Percentiles rank a stretch among this genome's conserved stretches.
These are phyloP conservation scores for Magnaporthiopsis rhizophila DNA, from an alignment of 2,329 filamentous ascomycete genomes.

Conservation along the genomic window DNA sequence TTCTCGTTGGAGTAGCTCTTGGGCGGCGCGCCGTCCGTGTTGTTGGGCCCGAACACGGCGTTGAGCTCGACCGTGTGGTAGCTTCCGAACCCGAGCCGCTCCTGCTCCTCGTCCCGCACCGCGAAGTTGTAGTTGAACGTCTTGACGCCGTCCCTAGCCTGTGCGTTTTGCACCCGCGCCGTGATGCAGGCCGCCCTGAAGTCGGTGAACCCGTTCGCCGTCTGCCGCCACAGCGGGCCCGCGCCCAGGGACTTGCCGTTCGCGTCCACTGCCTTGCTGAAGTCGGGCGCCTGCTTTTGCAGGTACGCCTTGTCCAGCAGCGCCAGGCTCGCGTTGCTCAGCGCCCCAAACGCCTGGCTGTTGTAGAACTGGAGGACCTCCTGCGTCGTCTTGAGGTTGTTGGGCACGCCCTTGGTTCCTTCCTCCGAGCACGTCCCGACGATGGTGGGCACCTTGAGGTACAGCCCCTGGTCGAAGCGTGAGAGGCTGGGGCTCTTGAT, in stretches of 20 bases:
- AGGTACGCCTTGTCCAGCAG: slow-evolving; percentile 27
- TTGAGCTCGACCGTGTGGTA: slow-evolving; percentile 59
- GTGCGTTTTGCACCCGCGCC: slow-evolving; percentile 20
- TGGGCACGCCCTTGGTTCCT: slow-evolving; percentile 27
- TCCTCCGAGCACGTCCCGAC: slow-evolving; percentile 29
- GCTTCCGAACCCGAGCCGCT: slow-evolving; percentile 50
- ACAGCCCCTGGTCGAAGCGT: slow-evolving; percentile 37
- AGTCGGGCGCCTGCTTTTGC: slow-evolving; percentile 25
- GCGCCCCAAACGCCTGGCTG: slow-evolving; percentile 23
- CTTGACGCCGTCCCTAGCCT: slow-evolving; percentile 22
- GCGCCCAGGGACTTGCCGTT: slow-evolving; percentile 4
- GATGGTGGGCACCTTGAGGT: slow-evolving; percentile 27
- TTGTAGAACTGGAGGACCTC: slow-evolving; percentile 26
- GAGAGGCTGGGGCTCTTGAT: slow-evolving; percentile 10
- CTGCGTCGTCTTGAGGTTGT: slow-evolving; percentile 22
- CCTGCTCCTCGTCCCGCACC: slow-evolving; percentile 49
- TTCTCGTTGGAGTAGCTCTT: slow-evolving; percentile 50
- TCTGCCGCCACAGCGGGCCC: slow-evolving; percentile 30
- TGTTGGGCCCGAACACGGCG: slow-evolving; percentile 59
- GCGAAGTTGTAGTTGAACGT: slow-evolving; percentile 66
- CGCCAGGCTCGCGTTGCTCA: slow-evolving; percentile 23
- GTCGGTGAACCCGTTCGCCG: slow-evolving; percentile 47
- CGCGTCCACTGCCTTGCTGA: slow-evolving; percentile 10
- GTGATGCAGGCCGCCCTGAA: slow-evolving; percentile 54
- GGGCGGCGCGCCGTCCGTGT: slow-evolving; percentile 37